phyloP scores from a whole-genome alignment of 2,329 filamentous ascomycete species.

The Trichoderma sp. region DNA sequence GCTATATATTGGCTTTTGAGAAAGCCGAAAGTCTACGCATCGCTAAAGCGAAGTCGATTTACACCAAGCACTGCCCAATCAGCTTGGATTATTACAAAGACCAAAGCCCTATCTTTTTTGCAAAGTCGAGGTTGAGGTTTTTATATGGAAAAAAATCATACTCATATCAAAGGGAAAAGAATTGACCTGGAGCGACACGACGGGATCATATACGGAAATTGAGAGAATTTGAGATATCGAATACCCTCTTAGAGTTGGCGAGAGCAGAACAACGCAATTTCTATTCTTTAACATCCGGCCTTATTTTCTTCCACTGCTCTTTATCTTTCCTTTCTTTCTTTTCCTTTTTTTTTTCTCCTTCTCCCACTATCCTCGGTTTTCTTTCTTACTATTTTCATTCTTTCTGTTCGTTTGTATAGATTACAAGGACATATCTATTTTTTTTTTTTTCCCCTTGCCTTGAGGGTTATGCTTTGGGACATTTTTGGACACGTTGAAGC shows the following conservation, averaged over 20 bases:
- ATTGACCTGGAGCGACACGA: constrained; percentile 12
- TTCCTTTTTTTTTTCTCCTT: no score
- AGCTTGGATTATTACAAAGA: neutral
- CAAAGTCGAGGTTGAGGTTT: neutral
- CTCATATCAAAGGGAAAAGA: neutral
- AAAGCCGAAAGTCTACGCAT: neutral
- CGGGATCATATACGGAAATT: constrained; percentile 15
- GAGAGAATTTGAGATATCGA: constrained; percentile 22
- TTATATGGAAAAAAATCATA: neutral
- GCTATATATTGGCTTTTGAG: constrained; percentile 2
- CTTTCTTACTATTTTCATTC: neutral
- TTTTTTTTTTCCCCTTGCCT: neutral
- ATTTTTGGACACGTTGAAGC: neutral
- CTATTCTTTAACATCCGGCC: constrained; percentile 7
- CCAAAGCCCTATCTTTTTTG: neutral
- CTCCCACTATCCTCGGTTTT: no score
- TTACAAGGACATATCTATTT: constrained; percentile 22
- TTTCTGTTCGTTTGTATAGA: constrained; percentile 26
- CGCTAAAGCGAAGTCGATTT: neutral
- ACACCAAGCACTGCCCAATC: neutral
- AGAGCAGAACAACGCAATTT: constrained; percentile 15
- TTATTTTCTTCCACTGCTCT: neutral
- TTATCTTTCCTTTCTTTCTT: neutral
- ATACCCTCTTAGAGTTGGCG: constrained; percentile 23
- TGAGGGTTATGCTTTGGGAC: neutral